A percentile compares a stretch with the other conserved stretches of the same genome.
These are phyloP conservation scores for Arctium minus DNA, from an alignment of 129 eudicot genomes.

Conservation along the genomic window DNA sequence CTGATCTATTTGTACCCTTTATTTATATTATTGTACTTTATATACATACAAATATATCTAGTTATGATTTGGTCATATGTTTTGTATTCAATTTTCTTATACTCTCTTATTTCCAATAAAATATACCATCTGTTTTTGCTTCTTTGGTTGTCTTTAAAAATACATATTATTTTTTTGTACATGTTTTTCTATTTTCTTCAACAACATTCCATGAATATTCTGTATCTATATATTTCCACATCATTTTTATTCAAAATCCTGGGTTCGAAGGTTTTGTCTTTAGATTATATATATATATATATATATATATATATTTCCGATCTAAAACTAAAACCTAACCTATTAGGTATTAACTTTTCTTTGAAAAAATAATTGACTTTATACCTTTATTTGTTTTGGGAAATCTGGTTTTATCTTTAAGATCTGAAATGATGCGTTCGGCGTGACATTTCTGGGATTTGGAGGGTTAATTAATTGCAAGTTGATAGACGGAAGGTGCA, in stretches of 20 bases:
- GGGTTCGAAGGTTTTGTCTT: too few species aligned
- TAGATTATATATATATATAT: too few species aligned
- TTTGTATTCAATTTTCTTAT: background rate
- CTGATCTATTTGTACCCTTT: conserved; percentile 18
- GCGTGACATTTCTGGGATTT: conserved; percentile 26
- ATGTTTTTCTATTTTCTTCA: too few species aligned
- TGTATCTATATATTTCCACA: too few species aligned
- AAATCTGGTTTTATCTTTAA: background rate
- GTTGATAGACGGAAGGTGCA: conserved; percentile 29
- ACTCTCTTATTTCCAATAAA: background rate
- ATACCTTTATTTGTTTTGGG: background rate
- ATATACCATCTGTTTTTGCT: background rate
- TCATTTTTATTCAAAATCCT: too few species aligned
- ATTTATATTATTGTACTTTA: background rate
- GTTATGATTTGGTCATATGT: background rate
- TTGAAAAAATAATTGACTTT: background rate
- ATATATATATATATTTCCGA: too few species aligned
- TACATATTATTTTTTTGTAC: background rate
- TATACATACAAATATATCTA: background rate
- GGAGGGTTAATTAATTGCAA: conserved; percentile 11
- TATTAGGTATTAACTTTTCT: too few species aligned
- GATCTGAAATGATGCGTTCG: conserved; percentile 20
- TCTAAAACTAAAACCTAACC: too few species aligned
- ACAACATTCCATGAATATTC: too few species aligned
- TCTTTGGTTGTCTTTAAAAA: background rate